Evolutionary conservation across 495 filamentous ascomycete genomes (phyloP), one percentile per base, ranked within the genome.

Genomic region (Penicillium atrosanguineum): DNA sequence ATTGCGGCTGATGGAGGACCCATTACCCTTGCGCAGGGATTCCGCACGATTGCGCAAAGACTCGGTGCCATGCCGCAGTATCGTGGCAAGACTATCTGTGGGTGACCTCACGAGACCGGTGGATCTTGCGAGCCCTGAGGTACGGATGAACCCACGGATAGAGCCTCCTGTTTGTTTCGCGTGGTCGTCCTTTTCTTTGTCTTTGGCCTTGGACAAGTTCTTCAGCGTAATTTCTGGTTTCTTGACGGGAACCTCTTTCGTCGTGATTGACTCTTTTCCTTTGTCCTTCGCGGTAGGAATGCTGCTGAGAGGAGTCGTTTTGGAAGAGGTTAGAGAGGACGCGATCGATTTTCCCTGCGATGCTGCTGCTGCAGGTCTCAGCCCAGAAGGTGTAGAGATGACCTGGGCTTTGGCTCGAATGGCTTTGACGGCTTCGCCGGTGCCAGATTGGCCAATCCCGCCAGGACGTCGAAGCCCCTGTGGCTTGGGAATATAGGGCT

Each of bases 61-160:
- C 42, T 66, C 62, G 8, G 57, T 61, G 6, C 63, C 56, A 20
- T 59, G 61, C 15, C 62, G 66, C n/a, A 69, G 44, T 8, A 62
- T 65, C 21, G 48, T 46, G 9, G 59, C 59, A 16, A 62, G 56
- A 23, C 57, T 62, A 45, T 67, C 70, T 19, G 65, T 69, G n/a
- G 65, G 62, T 38, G 68, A 69, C 44, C 58, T 69, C 1, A 55
- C 61, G 15, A 65, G 52, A 12, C 63, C 57, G 11, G 57, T 56
- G 19, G 68, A 60, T 38, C 55, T 69, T 44, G 56, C 62, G 31
- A 66, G 59, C 34, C 63, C 73, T 48, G 65, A 54, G 45, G 61
- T 73, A 73, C 63, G 73, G 69, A 70, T 75, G 72, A 63, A 72
- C 42, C 71, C 72, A 74, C 66, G 69, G 45, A 70, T 70, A 63